Evolutionary conservation across 2,329 filamentous ascomycete species (phyloP), one percentile per base, ranked within the genome.

Genomic region (Trichoderma brevicompactum): DNA sequence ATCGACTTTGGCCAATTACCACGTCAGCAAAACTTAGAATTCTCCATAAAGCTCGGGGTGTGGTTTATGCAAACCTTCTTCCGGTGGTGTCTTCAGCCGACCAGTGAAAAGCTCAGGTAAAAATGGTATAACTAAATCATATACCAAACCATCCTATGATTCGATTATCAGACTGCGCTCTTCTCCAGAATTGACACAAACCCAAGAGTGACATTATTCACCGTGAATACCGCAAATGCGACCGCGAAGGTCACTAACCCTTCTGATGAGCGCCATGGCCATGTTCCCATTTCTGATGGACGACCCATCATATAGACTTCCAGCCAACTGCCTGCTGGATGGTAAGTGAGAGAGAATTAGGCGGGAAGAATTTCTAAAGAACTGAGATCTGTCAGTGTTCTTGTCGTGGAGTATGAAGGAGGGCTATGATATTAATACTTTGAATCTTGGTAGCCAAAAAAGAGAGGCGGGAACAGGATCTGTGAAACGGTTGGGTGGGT

Each of bases 41-140:
- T 28, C 1, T 8, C 19, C n/a, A 7, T 7, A 32, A 8, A 17
- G 23, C 23, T 28, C 44, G n/a, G 7, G 40, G 28, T 2, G 3
- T 0, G n/a, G 19, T 6, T 6, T 32, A 10, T 62, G 12, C 43
- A 19, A 49, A 66, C 64, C 64, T 43, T 66, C 48, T 41, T 66
- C 64, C 52, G 64, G 56, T 13, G 50, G 64, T 3, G 50, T 66
- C 7, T 40, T 54, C 3, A 66, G 50, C 5, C 64, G 64, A 17
- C 56, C 41, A 13, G 64, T 66, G 49, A 66, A 66, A 50, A 66
- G 64, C 41, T 66, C 55, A 15, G 64, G 64, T 32, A 66, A 17
- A 43, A 66, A 66, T 5, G 64, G 64, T 34, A 66, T 66, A 19
- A 66, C 64, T 36, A 66, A 12, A 52, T 66, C 64, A 40, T 66